Conservation (phyloP, 169 alveolate species). For the Cryptosporidium tyzzeri region DNA sequence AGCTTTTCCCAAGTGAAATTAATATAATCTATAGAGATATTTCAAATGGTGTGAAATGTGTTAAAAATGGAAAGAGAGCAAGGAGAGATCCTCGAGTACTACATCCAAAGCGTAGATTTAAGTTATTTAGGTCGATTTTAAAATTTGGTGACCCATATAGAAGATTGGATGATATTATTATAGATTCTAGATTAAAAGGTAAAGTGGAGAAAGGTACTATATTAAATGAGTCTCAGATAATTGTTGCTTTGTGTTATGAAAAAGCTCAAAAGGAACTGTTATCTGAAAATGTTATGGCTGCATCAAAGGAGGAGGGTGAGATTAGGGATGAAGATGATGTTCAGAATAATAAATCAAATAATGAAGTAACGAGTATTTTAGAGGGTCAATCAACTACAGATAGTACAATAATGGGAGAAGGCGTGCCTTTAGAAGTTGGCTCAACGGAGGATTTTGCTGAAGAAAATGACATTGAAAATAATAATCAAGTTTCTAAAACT, state of each 20-base stretch:
- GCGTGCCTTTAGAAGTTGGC: background rate
- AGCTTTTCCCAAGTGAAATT: constrained; percentile 40
- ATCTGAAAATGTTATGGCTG: background rate
- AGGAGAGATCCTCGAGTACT: constrained; percentile 59
- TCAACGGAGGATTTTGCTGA: constrained; percentile 31
- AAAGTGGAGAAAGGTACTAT: constrained; percentile 83
- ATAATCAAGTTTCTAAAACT: background rate
- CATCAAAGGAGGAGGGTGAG: background rate
- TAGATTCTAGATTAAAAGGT: constrained; percentile 83
- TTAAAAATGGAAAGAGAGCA: constrained; percentile 43
- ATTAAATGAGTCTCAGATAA: constrained; percentile 81
- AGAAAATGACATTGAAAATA: constrained; percentile 15
- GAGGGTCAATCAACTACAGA: constrained; percentile 15
- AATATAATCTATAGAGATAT: constrained; percentile 24
- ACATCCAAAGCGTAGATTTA: constrained; percentile 83
- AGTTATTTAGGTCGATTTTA: constrained; percentile 84
- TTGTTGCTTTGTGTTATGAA: constrained; percentile 53
- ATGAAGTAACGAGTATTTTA: background rate
- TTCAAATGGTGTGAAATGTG: constrained; percentile 15
- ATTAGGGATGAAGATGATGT: constrained; percentile 21
- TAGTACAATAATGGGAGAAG: constrained; percentile 1
- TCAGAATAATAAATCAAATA: background rate
- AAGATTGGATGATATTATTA: constrained; percentile 85
- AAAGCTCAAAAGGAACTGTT: constrained; percentile 8
- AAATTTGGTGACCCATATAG: constrained; percentile 87